Evolutionary conservation across 257 asterid genomes (phyloP).

Genomic region (Galeopsis tetrahit): DNA sequence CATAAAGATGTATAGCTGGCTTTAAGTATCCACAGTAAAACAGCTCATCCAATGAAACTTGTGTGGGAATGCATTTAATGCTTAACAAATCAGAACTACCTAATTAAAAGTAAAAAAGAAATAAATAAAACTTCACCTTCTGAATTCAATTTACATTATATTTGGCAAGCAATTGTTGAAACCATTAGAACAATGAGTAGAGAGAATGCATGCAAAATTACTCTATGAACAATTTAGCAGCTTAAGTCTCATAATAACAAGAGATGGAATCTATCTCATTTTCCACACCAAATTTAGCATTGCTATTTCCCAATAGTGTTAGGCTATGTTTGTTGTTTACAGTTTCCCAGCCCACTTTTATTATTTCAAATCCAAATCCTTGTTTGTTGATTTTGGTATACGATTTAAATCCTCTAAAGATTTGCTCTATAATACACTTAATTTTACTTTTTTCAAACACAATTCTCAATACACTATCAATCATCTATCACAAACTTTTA

Average conservation of each 20-base stretch:
- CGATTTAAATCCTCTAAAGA: no score
- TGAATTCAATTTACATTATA: conserved; percentile 12
- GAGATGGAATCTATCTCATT: conserved; percentile 2
- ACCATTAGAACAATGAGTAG: conserved; percentile 15
- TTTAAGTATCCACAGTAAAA: conserved; percentile 29
- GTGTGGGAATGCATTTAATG: conserved; percentile 14
- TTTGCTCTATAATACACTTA: no score
- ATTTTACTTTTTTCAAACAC: no score
- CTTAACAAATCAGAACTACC: conserved; percentile 6
- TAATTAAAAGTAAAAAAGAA: not conserved
- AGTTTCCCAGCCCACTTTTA: no score
- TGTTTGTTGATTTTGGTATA: no score
- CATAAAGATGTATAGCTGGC: conserved; percentile 3
- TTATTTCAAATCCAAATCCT: no score
- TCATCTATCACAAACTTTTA: no score
- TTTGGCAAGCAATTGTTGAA: conserved; percentile 18
- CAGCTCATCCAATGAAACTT: conserved; percentile 19
- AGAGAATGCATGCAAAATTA: conserved; percentile 19
- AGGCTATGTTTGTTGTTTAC: no score
- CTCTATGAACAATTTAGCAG: conserved; percentile 20
- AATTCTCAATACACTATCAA: no score
- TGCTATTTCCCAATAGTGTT: conserved; percentile 2
- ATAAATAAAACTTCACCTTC: not conserved
- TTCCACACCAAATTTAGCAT: conserved; percentile 18
- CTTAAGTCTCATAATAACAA: conserved; percentile 7